Conservation (phyloP, 306 rosid genomes). For the Dalbergia oliveri region DNA sequence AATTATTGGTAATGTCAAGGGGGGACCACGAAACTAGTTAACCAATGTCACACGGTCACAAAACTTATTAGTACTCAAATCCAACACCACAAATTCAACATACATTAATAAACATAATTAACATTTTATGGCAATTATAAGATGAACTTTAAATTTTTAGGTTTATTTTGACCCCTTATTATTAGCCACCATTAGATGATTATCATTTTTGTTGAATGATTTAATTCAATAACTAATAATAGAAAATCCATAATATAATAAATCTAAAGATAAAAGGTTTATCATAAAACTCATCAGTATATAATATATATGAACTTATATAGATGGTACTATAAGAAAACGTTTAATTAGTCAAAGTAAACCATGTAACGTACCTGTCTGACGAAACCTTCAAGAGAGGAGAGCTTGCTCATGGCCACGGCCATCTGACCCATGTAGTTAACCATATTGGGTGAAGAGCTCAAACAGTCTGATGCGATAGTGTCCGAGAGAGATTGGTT, state of each 20-base stretch:
- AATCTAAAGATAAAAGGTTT: no score
- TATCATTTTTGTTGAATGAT: no score
- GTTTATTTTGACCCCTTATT: no score
- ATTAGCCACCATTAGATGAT: no score
- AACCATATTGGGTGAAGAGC: slow-evolving; percentile 79
- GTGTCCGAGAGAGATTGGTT: slow-evolving; percentile 85
- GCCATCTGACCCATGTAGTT: slow-evolving; percentile 99
- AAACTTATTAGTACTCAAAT: slow-evolving; percentile 1
- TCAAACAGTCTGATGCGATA: slow-evolving; percentile 79
- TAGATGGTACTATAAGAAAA: neutral
- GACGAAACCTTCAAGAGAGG: slow-evolving; percentile 83
- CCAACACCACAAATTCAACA: slow-evolving; percentile 43
- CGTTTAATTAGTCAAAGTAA: neutral
- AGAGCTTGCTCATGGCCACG: slow-evolving; percentile 87
- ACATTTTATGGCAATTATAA: no score
- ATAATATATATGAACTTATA: neutral
- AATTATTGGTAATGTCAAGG: no score
- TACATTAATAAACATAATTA: slow-evolving; percentile 25
- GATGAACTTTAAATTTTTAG: no score
- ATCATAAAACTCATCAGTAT: no score
- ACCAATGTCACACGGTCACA: slow-evolving; percentile 34
- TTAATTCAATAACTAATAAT: no score
- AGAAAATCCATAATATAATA: no score
- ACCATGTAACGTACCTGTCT: slow-evolving; percentile 71
- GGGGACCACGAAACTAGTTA: slow-evolving; percentile 56